These are phyloP conservation scores for Vickermania ingenoplastis DNA, from an alignment of 208 protist genomes.

Conservation along the genomic window DNA sequence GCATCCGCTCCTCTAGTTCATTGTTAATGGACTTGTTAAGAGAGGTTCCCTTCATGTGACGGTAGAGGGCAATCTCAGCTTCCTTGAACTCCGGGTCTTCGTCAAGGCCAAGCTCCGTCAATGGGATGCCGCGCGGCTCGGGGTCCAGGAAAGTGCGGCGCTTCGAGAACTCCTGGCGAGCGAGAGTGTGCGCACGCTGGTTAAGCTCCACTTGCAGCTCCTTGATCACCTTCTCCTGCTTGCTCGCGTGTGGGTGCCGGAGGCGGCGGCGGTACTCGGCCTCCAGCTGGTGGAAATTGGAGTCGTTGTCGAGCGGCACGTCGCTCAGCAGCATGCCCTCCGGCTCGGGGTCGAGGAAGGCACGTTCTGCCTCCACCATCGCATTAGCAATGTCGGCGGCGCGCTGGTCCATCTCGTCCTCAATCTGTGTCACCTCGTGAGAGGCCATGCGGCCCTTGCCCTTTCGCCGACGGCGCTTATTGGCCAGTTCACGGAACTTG, in stretches of 20 bases:
- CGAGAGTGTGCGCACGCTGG: slow-evolving; percentile 55
- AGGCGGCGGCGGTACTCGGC: slow-evolving; percentile 56
- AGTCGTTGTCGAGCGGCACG: slow-evolving; percentile 71
- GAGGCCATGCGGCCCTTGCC: slow-evolving; percentile 14
- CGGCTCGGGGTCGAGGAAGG: slow-evolving; percentile 68
- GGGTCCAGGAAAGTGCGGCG: slow-evolving; percentile 58
- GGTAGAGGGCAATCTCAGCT: slow-evolving; percentile 59
- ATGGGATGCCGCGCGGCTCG: slow-evolving; percentile 61
- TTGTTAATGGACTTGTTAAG: slow-evolving; percentile 10
- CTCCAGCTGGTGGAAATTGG: slow-evolving; percentile 53
- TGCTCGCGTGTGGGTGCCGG: slow-evolving; percentile 38
- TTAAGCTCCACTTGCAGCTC: slow-evolving; percentile 68
- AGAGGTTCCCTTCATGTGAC: slow-evolving; percentile 14
- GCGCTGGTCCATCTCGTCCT: slow-evolving; percentile 65
- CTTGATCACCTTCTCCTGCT: slow-evolving; percentile 52
- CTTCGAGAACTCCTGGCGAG: slow-evolving; percentile 52
- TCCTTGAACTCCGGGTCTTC: slow-evolving; percentile 73
- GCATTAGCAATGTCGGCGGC: slow-evolving; percentile 74
- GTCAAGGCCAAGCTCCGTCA: slow-evolving; percentile 59
- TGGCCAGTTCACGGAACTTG: slow-evolving; percentile 28
- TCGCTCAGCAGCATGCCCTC: slow-evolving; percentile 75
- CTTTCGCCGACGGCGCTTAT: slow-evolving; percentile 9
- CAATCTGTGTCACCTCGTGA: slow-evolving; percentile 43
- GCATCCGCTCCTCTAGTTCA: slow-evolving; percentile 43
- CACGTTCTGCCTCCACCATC: slow-evolving; percentile 55